These are phyloP conservation scores for Nakazawaea wyomingensis DNA, from an alignment of 805 yeast genomes.

Conservation along the genomic window DNA sequence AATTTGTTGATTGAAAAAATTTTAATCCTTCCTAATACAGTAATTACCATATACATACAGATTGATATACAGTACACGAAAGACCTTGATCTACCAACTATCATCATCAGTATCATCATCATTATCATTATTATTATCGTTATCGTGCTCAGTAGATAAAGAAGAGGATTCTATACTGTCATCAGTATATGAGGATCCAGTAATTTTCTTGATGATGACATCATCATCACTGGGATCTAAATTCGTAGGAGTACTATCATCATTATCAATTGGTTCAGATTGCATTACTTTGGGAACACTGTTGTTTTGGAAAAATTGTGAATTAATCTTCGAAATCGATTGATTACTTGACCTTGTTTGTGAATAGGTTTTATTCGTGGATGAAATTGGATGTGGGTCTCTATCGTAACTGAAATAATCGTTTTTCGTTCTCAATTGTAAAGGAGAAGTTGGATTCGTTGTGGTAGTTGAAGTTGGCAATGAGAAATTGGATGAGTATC, in stretches of 20 bases:
- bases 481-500: not conserved
- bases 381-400: not conserved
- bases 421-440: not conserved
- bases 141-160: no score
- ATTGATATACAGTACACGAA: not conserved
- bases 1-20: conserved; percentile 3
- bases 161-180: not conserved
- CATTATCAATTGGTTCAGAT: not conserved
- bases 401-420: conserved; percentile 1
- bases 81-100: not conserved
- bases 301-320: conserved; percentile 4
- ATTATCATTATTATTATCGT: not conserved
- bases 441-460: conserved; percentile 10
- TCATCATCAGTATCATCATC: conserved; percentile 2
- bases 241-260: not conserved
- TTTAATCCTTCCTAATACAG: not conserved
- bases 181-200: not conserved
- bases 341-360: not conserved
- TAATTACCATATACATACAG: not conserved
- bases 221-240: conserved; percentile 11
- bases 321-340: conserved; percentile 1
- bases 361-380: not conserved
- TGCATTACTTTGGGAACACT: conserved; percentile 5
- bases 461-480: conserved; percentile 1
- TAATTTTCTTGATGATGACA: conserved; percentile 3